A percentile compares a stretch with the other conserved stretches of the same genome.
phyloP scores from a whole-genome alignment of 768 basidiomycete genomes.

The Lactifluus rugatus region DNA sequence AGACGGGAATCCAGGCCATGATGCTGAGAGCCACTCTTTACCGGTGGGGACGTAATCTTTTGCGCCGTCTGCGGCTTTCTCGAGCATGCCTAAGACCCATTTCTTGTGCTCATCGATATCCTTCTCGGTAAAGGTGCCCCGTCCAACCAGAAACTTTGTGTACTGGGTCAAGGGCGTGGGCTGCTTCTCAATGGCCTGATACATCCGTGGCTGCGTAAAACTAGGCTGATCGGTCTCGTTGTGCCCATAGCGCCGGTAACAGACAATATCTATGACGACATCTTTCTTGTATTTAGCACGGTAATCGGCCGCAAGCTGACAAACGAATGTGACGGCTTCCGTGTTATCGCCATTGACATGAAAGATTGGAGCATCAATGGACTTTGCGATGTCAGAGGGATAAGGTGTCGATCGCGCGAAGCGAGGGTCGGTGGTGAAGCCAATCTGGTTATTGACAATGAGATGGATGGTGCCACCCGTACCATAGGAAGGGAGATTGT shows the following conservation, averaged over 20 bases:
- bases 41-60: slow-evolving; percentile 94
- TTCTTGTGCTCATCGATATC: slow-evolving; percentile 98
- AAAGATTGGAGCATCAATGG: slow-evolving; percentile 97
- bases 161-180: slow-evolving; percentile 88
- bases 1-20: slow-evolving; percentile 98
- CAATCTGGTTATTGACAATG: slow-evolving; percentile 98
- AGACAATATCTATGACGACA: slow-evolving; percentile 96
- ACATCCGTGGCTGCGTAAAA: slow-evolving; percentile 99
- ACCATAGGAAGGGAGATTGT: slow-evolving; percentile 89
- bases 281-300: slow-evolving; percentile 98
- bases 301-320: slow-evolving; percentile 96
- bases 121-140: slow-evolving; percentile 89
- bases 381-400: slow-evolving; percentile 95
- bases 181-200: slow-evolving; percentile 91
- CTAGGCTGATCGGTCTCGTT: slow-evolving; percentile 99
- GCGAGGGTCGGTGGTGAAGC: slow-evolving; percentile 97
- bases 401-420: slow-evolving; percentile 97
- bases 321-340: slow-evolving; percentile 97
- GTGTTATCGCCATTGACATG: slow-evolving; percentile 99
- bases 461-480: slow-evolving; percentile 98
- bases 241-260: slow-evolving; percentile 98
- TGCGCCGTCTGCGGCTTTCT: slow-evolving; percentile 85
- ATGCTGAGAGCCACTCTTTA: slow-evolving; percentile 96
- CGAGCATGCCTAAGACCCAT: slow-evolving; percentile 99
- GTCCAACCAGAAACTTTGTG: slow-evolving; percentile 79